Evolutionary conservation across 192 early-diverging fungal species (phyloP).

Genomic region (Coemansia sp.): DNA sequence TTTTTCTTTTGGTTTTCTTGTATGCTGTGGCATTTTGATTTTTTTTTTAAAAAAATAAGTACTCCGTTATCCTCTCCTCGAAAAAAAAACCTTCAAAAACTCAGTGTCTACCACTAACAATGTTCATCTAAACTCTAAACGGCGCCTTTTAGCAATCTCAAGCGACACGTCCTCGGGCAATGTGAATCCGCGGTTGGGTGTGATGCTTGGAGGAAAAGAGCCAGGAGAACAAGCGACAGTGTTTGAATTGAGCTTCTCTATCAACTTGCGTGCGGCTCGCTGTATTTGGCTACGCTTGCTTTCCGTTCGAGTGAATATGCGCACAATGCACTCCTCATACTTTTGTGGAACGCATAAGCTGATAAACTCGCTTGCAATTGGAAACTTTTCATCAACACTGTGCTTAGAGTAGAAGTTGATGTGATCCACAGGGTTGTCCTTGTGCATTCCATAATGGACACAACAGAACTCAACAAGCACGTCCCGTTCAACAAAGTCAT

Average conservation of each 20-base stretch:
- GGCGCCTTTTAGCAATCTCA: slow-evolving; percentile 21
- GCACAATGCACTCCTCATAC: slow-evolving; percentile 50
- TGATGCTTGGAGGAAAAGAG: slow-evolving; percentile 29
- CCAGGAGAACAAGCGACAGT: slow-evolving; percentile 7
- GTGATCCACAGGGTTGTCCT: slow-evolving; percentile 82
- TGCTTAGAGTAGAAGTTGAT: slow-evolving; percentile 81
- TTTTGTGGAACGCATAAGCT: slow-evolving; percentile 58
- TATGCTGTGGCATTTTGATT: not conserved
- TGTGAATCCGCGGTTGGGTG: slow-evolving; percentile 47
- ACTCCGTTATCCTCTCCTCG: not conserved
- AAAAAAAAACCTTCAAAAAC: not conserved
- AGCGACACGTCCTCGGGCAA: slow-evolving; percentile 21
- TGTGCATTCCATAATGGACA: slow-evolving; percentile 84
- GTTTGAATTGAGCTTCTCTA: slow-evolving; percentile 26
- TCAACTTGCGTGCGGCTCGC: slow-evolving; percentile 39
- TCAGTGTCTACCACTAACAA: not conserved
- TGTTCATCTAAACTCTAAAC: slow-evolving; percentile 26
- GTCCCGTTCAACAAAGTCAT: slow-evolving; percentile 65
- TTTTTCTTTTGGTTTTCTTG: not conserved
- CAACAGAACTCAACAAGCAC: slow-evolving; percentile 71
- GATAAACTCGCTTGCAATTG: slow-evolving; percentile 68
- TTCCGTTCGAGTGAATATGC: slow-evolving; percentile 47
- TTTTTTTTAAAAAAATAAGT: slow-evolving; percentile 12
- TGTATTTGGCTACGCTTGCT: slow-evolving; percentile 47
- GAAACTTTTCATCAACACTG: slow-evolving; percentile 59